Base-by-base conservation (phyloP, 1,284 basidiomycete genomes). In the Mycena sp. region DNA sequence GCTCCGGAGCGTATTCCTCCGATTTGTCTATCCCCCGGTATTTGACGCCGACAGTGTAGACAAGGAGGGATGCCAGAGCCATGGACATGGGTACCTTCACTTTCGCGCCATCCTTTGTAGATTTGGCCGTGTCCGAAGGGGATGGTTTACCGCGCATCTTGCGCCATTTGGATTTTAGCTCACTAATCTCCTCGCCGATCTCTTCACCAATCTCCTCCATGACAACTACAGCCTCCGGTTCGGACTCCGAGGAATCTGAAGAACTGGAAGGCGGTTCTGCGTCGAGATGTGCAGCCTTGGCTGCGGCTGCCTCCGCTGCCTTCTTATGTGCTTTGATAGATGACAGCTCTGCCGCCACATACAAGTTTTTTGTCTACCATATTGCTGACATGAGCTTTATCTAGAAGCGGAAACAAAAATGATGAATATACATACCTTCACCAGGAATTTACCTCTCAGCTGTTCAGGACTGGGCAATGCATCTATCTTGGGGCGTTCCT, bases 21-120 rank as follows among this genome's bases (percentile, higher is more conserved):
- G 96, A 92, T 78, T 95, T 93, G 78, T 95, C 94, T 74, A 99
- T 87, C 0, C 97, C 96, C 40, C 91, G 90, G 71, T 92, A 98
- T 76, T 97, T 97, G 69, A 99, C 96, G 12, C 97, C 98, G 44
- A 97, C 88, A 2, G 97, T 98, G 77, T 99, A 99, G 21, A 99
- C 90, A 10, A 99, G 85, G 16, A 99, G 84, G 0, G 86, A 84
- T 1, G 89, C 86, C 1, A 99, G 58, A 9, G 58, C 58, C 54
- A 67, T 50, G 11, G 58, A 64, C 41, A 55, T 66, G 14, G 49
- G 52, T 10, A 53, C 61, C 55, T 37, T 72, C 64, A 48, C 46
- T 65, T 46, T 71, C 67, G 0, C 32, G 14, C 41, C 9, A 28
- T 69, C 68, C 9, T 56, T 10, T 17, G 58, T 60, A 1, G 48